Base-by-base conservation (phyloP, 169 alveolate genomes). In the Theileria luwenshuni region DNA sequence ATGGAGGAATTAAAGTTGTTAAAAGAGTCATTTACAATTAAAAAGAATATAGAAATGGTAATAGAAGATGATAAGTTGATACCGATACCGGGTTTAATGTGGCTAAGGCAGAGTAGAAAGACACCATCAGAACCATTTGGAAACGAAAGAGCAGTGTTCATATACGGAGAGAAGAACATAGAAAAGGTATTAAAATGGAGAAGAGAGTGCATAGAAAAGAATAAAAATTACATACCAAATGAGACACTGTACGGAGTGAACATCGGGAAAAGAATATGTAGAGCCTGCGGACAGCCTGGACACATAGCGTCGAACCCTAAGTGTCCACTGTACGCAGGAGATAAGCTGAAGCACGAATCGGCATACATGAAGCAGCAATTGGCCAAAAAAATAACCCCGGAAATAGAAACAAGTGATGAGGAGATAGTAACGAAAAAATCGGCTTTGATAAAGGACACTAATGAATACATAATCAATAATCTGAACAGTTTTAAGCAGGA, bases 241-340 rank as follows among this genome's bases (percentile, higher is more conserved):
- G 84, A 73, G 10, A 19, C 41, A 3, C 15, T 58, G 3, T 27
- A 13, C 15, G 80, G 30, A 13, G 35, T 21, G 17, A 43, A 21
- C 70, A 25, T 33, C 33, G 42, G 83, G 71, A 67, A 84, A 80
- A 72, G 96, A 23, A 65, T 91, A 7, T 92, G 96, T 72, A 70
- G 96, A 10, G 83, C 83, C 28, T 92, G 96, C 48, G 95, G 96
- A 21, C 94, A 90, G 76, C 77, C 90, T 0, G 96, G 96, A 0
- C 96, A 92, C 71, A 92, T 92, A 54, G 94, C 96, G 25, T 91
- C 96, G 23, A 92, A 92, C 74, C 94, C 93, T 45, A 93, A 90
- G 75, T 74, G 95, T 48, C 86, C 90, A 19, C 63, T 74, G 15
- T 87, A 74, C 76, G 64, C 77, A 64, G 92, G 89, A 32, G 92